Base-by-base conservation (phyloP, 768 basidiomycete genomes). In the Russula olivacea region DNA sequence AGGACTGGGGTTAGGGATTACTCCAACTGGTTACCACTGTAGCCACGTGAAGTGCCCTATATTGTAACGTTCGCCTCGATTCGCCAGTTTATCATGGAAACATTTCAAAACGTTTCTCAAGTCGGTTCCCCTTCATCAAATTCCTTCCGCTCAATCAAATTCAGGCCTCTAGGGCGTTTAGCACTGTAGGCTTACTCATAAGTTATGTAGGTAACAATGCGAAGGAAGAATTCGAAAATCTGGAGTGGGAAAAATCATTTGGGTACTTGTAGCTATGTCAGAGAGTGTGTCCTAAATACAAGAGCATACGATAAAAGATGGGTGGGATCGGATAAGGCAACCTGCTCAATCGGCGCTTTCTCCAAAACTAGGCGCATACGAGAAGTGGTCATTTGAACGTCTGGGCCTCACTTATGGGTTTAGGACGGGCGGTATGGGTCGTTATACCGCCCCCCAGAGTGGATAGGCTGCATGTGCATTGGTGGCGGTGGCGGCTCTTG, bases 401-500 rank as follows among this genome's bases (percentile, higher is more conserved):
- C 48, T 15, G 10, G 25, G 40, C 30, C 23, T n/a, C 28, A 54
- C 23, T 23, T 43, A 38, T n/a, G 32, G 34, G 12, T 23, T 28
- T 45, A 55, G 48, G 54, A 51, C 17, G 48, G 49, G 45, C 17
- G 52, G 32, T 55, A 59, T 30, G 65, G 57, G 17, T 55, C 62
- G 4, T 57, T 23, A 23, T 59, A 58, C 50, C 50, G 23, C 14
- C 45, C 45, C 32, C 61, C 62, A 25, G 32, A 14, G 23, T 52
- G 45, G 55, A 73, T 64, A 14, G 68, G 64, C 28, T 68, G 67
- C 69, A 74, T 67, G 58, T 71, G 68, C 66, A 72, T 61, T 55
- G 68, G 66, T 9, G 70, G 66, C 10, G 73, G 74, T 55, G 72
- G 71, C 4, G 74, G 71, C 19, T 74, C 73, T 51, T 70, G 57